Conservation (phyloP, 139 green algal genomes). For the Ettlia oleoabundans region DNA sequence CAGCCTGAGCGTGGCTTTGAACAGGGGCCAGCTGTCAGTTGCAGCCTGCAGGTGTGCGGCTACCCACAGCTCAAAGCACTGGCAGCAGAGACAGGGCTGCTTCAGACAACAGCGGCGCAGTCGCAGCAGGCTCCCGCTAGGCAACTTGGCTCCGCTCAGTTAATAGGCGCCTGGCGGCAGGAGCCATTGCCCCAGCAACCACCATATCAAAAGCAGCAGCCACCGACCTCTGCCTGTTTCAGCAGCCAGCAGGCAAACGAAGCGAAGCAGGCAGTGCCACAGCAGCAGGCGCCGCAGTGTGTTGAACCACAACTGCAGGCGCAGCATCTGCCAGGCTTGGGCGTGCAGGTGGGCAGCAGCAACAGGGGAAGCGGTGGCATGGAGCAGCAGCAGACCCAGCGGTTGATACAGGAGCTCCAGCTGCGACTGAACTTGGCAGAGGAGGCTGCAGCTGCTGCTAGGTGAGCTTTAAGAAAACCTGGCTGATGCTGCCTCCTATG, state of each 20-base stretch:
- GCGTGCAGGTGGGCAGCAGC: no score
- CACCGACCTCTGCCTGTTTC: no score
- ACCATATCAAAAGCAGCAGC: neutral
- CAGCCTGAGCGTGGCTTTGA: no score
- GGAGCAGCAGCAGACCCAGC: neutral
- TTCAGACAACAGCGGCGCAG: neutral
- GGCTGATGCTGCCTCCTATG: neutral
- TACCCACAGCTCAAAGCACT: neutral
- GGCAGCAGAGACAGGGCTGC: neutral
- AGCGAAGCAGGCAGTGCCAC: no score
- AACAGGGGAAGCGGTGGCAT: no score
- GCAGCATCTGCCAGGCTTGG: no score
- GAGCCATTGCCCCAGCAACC: neutral
- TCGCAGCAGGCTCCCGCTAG: no score
- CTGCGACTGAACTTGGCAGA: conserved; percentile 6
- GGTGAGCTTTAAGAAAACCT: neutral
- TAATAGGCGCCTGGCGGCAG: no score
- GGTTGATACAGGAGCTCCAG: conserved; percentile 19
- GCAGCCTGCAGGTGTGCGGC: neutral
- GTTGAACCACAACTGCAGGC: neutral
- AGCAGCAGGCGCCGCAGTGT: neutral
- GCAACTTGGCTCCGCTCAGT: no score
- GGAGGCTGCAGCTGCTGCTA: conserved; percentile 18
- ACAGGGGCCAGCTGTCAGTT: neutral
- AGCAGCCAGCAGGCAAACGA: no score